A percentile compares a stretch with the other conserved stretches of the same genome.
Conservation (phyloP, 1,284 basidiomycete genomes). For the Boletellus deceptivus region DNA sequence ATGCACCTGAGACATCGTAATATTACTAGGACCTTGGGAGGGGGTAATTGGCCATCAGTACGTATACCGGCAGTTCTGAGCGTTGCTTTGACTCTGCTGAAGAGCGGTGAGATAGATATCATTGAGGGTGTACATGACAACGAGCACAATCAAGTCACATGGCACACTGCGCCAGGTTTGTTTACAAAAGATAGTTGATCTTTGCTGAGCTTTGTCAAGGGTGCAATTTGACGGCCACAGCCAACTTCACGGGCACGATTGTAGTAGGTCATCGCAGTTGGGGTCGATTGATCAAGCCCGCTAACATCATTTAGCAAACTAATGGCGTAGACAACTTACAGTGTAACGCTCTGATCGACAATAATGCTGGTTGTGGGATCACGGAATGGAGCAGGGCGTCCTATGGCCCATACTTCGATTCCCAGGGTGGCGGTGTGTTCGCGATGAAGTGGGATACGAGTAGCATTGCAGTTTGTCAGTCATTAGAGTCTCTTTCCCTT, state of each 20-base stretch:
- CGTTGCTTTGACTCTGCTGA: constrained; percentile 11
- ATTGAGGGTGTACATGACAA: constrained; percentile 64
- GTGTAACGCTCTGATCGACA: constrained; percentile 43
- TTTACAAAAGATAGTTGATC: not conserved
- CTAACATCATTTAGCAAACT: constrained; percentile 29
- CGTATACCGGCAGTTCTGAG: constrained; percentile 12
- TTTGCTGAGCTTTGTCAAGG: constrained; percentile 33
- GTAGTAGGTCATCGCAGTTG: constrained; percentile 36
- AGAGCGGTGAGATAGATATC: constrained; percentile 67
- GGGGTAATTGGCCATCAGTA: constrained; percentile 48
- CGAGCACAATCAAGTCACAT: constrained; percentile 60
- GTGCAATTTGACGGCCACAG: constrained; percentile 45
- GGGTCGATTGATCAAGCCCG: not conserved
- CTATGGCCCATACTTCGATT: constrained; percentile 59
- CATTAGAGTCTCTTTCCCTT: not conserved
- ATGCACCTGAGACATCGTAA: constrained; percentile 4
- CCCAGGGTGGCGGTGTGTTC: constrained; percentile 58
- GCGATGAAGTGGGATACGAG: constrained; percentile 60
- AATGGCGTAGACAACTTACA: constrained; percentile 39
- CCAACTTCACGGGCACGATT: constrained; percentile 47
- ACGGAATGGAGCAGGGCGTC: constrained; percentile 56
- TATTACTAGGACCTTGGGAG: constrained; percentile 34
- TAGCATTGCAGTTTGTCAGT: constrained; percentile 57
- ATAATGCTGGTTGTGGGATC: constrained; percentile 56
- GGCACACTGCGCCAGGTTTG: constrained; percentile 52